Conservation (phyloP, 768 basidiomycete genomes). For the Solioccasus polychromus region DNA sequence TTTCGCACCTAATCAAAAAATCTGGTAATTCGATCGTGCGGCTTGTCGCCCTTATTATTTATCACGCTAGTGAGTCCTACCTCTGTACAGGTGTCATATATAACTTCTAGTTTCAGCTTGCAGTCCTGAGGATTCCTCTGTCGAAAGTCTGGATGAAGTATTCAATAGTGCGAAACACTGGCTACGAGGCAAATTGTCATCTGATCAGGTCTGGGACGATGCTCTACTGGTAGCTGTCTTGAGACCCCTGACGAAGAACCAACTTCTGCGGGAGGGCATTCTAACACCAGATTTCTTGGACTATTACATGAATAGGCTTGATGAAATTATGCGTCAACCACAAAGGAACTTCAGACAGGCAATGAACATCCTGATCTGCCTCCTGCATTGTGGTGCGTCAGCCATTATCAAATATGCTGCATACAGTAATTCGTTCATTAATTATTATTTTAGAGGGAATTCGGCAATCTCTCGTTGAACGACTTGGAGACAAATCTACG, state of each 20-base stretch:
- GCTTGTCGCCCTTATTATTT: constrained; percentile 22
- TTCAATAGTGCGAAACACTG: constrained; percentile 17
- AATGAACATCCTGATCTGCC: constrained; percentile 20
- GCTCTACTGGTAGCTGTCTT: constrained; percentile 21
- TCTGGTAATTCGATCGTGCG: constrained; percentile 13
- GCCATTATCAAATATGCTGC: not conserved
- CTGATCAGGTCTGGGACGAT: constrained; percentile 15
- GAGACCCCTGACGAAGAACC: constrained; percentile 17
- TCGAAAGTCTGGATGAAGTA: not conserved
- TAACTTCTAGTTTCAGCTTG: constrained; percentile 2
- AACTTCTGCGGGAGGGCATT: constrained; percentile 9
- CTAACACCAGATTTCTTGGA: constrained; percentile 14
- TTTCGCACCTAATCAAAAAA: constrained; percentile 10
- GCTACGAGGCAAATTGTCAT: constrained; percentile 9
- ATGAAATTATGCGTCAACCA: constrained; percentile 1
- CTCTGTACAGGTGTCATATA: too few relatives aligned
- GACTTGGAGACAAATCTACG: constrained; percentile 1
- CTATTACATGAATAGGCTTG: constrained; percentile 12
- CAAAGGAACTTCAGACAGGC: constrained; percentile 15
- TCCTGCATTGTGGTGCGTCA: constrained; percentile 11
- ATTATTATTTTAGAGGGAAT: constrained; percentile 8
- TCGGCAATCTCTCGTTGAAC: not conserved
- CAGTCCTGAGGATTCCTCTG: not conserved
- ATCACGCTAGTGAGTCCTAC: constrained; percentile 14
- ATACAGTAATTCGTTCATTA: not conserved